Conservation (phyloP, 2,329 filamentous ascomycete species). For the Didymellaceae sp. region DNA sequence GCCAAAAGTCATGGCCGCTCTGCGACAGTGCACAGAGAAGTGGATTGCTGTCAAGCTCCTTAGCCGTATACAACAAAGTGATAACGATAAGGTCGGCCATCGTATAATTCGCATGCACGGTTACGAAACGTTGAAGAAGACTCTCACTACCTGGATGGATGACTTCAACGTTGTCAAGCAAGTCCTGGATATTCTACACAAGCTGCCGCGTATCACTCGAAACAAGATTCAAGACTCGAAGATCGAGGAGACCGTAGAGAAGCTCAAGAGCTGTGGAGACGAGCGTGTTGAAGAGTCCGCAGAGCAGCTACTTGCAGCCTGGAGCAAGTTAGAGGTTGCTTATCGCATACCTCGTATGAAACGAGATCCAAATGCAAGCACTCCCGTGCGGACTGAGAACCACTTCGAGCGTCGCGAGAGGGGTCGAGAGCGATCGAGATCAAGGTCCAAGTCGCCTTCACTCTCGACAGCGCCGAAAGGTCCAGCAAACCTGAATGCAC, state of each 20-base stretch:
- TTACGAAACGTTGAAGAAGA: constrained; percentile 91
- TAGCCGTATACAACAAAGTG: constrained; percentile 82
- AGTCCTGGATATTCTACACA: constrained; percentile 86
- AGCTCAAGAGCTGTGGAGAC: constrained; percentile 71
- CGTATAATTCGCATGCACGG: constrained; percentile 95
- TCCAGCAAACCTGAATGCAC: constrained; percentile 46
- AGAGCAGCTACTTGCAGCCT: constrained; percentile 75
- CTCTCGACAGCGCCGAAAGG: constrained; percentile 49
- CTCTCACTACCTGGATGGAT: constrained; percentile 82
- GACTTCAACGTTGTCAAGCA: constrained; percentile 90
- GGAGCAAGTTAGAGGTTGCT: constrained; percentile 87
- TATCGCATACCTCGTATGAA: constrained; percentile 95
- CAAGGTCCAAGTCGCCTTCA: constrained; percentile 56
- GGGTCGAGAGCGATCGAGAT: constrained; percentile 55
- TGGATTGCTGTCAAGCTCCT: constrained; percentile 98
- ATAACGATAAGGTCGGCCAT: constrained; percentile 86
- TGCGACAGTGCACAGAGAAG: constrained; percentile 98
- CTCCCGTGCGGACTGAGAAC: constrained; percentile 52
- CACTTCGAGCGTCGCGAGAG: constrained; percentile 66
- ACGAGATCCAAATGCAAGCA: constrained; percentile 69
- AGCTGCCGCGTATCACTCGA: constrained; percentile 85
- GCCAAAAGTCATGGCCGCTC: constrained; percentile 91
- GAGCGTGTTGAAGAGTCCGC: constrained; percentile 77
- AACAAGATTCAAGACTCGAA: constrained; percentile 98
- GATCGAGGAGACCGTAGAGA: constrained; percentile 81